Evolutionary conservation across 805 yeast genomes (phyloP).

Genomic region (Saccharomycopsis fibuligera): DNA sequence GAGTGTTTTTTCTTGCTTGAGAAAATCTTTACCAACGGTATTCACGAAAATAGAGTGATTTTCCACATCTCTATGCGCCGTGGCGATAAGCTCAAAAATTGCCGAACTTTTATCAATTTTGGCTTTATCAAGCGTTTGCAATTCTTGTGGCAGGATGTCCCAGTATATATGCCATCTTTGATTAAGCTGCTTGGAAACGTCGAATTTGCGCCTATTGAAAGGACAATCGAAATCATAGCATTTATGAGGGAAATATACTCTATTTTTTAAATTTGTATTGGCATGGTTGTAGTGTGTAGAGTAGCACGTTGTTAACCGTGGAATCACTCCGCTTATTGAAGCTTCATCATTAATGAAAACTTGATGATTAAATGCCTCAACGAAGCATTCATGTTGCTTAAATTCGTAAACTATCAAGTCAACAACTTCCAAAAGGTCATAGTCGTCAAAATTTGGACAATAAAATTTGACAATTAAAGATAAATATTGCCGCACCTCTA

Average conservation of each 20-base stretch:
- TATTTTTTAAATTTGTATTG: no score
- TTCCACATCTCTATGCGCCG: background rate
- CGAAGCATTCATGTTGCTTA: background rate
- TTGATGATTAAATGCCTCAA: conserved; percentile 4
- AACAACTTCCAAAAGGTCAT: background rate
- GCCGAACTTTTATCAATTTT: background rate
- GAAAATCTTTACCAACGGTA: background rate
- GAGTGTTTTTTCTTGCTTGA: background rate
- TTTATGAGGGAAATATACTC: background rate
- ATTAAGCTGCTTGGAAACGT: background rate
- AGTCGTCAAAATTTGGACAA: background rate
- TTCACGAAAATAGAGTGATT: background rate
- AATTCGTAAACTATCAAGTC: background rate
- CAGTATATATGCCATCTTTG: conserved; percentile 8
- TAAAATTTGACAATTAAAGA: background rate
- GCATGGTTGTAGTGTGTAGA: conserved; percentile 7
- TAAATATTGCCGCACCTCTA: background rate
- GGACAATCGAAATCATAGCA: conserved; percentile 2
- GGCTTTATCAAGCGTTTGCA: background rate
- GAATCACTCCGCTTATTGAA: conserved; percentile 5
- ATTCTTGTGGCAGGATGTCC: background rate
- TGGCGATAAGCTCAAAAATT: conserved; percentile 5
- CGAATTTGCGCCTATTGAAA: background rate
- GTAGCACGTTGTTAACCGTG: conserved; percentile 6
- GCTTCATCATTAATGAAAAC: conserved; percentile 9